These are phyloP conservation scores for Calocybe indica DNA, from an alignment of 768 basidiomycete genomes.

Conservation along the genomic window DNA sequence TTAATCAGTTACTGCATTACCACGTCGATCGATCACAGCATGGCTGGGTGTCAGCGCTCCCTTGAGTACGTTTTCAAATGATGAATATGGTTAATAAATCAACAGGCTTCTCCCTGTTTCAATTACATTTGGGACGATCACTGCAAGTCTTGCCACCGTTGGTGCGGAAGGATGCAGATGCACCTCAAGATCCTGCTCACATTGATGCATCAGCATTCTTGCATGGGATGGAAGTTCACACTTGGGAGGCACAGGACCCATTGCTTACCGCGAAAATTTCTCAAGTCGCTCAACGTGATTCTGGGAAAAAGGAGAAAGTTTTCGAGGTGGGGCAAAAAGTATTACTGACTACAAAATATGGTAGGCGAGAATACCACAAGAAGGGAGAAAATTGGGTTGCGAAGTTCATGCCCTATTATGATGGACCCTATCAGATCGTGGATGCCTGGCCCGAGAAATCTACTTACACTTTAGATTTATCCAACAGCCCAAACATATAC, in stretches of 20 bases:
- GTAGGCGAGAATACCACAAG: conserved; percentile 8
- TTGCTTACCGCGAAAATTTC: conserved; percentile 12
- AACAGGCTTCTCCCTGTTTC: conserved; percentile 31
- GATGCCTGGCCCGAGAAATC: conserved; percentile 7
- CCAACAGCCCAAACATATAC: conserved; percentile 12
- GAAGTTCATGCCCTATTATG: conserved; percentile 26
- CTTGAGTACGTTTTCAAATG: conserved; percentile 31
- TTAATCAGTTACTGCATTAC: conserved; percentile 22
- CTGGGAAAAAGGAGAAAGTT: not conserved
- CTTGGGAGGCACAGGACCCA: conserved; percentile 23
- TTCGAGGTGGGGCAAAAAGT: conserved; percentile 14
- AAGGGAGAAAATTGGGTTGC: conserved; percentile 13
- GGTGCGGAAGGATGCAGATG: conserved; percentile 7
- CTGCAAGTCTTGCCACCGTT: conserved; percentile 10
- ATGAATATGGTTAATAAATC: conserved; percentile 25
- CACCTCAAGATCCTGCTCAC: conserved; percentile 1
- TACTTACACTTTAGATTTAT: conserved; percentile 13
- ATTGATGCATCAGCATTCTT: conserved; percentile 19
- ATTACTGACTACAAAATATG: conserved; percentile 18
- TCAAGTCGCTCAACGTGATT: conserved; percentile 5
- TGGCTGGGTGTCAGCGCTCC: conserved; percentile 22
- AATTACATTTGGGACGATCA: conserved; percentile 14
- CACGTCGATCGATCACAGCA: conserved; percentile 16
- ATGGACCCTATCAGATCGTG: conserved; percentile 15
- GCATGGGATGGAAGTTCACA: conserved; percentile 8